Base-by-base conservation (phyloP, 2,329 filamentous ascomycete species). In the Lasiodiplodia sp. region DNA sequence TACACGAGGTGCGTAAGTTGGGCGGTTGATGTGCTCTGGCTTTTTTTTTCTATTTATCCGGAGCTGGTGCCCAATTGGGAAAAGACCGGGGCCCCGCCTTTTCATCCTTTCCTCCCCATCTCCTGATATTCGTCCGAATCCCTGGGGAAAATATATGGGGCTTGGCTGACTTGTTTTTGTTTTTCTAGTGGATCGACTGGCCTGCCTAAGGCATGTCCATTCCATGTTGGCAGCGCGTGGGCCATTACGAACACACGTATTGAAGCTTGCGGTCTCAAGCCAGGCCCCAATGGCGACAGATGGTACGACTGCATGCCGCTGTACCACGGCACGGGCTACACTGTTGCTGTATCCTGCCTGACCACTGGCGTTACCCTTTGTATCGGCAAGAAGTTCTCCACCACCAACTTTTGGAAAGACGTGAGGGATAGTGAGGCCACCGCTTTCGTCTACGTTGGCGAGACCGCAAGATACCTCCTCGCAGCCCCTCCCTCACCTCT, bases 221-320 rank as follows among this genome's bases (percentile, higher is more conserved):
- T 68, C 66, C n/a, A 21, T 10, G 34, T 56, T 34, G 66, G 56
- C 25, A 31, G 57, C 25, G 86, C 10, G 78, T 82, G 2, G 83
- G 85, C 52, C 75, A 85, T 8, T 81, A 82, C 56, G 73, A 72
- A 0, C 72, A 49, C 66, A 2, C 66, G 66, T 3, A 55, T 63
- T 23, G 37, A 31, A 6, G 77, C 80, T 1, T 72, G 73, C 12
- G 72, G 80, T 1, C 79, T 83, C 2, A 75, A 79, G 21, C 71
- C 75, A 7, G 73, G 75, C 5, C 67, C 58, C 37, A 58, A 75
- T 62, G 82, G 71, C 62, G 89, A 92, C 75, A 82, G 89, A 34
- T 93, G 89, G 86, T 94, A 93, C 75, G 86, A 89, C 75, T 92
- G 90, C 78, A 94, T 94, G 91, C 91, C 88, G 0, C 80, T 92